phyloP scores from a whole-genome alignment of 352 stramenopile genomes.

The Pythium utonaiense region DNA sequence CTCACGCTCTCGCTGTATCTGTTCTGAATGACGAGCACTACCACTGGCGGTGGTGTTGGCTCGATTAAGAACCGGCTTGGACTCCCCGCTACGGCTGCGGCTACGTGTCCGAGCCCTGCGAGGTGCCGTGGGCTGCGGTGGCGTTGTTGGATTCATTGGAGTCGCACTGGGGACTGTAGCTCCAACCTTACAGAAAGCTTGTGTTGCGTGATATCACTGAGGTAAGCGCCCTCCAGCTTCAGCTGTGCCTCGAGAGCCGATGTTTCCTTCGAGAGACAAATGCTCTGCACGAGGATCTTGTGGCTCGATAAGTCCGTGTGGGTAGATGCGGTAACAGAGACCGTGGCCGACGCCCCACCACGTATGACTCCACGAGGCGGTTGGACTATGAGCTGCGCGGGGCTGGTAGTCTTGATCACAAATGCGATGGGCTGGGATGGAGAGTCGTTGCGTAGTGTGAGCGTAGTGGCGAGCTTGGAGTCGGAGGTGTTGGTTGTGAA shows the following conservation, averaged over 20 bases:
- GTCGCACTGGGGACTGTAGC: background rate
- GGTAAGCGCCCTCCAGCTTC: background rate
- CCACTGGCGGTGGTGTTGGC: background rate
- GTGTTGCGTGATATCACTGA: background rate
- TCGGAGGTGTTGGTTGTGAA: background rate
- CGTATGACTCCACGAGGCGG: background rate
- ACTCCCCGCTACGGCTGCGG: background rate
- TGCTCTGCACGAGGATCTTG: background rate
- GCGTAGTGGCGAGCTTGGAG: background rate
- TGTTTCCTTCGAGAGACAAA: background rate
- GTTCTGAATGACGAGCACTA: background rate
- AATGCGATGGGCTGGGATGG: background rate
- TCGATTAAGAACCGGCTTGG: background rate
- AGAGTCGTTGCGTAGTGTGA: background rate
- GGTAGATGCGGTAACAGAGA: background rate
- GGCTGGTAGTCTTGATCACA: background rate
- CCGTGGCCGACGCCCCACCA: background rate
- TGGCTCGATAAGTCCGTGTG: background rate
- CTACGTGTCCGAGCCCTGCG: background rate
- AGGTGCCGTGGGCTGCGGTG: background rate
- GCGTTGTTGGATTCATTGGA: background rate
- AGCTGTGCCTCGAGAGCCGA: background rate
- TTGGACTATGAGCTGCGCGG: background rate
- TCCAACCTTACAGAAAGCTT: background rate
- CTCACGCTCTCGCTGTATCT: background rate